Conservation (phyloP, 129 eudicot species). For the Heracleum sosnowskyi region DNA sequence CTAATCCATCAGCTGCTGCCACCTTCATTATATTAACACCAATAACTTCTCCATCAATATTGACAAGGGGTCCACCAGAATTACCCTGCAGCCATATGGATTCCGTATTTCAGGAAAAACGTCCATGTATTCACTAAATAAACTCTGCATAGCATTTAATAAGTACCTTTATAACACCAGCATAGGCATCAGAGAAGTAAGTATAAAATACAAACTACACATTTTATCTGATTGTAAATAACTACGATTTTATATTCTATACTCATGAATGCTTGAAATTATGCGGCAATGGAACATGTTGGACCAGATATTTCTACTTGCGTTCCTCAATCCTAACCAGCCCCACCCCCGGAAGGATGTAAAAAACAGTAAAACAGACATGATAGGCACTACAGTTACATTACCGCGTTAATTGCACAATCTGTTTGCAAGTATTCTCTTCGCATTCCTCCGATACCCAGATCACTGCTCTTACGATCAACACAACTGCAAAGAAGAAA, state of each 20-base stretch:
- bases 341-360: background rate
- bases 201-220: background rate
- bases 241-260: background rate
- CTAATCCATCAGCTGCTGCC: slow-evolving; percentile 68
- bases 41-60: slow-evolving; percentile 21
- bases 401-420: slow-evolving; percentile 85
- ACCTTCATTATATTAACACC: slow-evolving; percentile 68
- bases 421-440: slow-evolving; percentile 93
- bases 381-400: slow-evolving; percentile 7
- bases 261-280: background rate
- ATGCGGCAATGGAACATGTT: background rate
- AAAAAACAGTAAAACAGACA: background rate
- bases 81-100: slow-evolving; percentile 50
- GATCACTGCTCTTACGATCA: slow-evolving; percentile 95
- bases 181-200: background rate
- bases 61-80: slow-evolving; percentile 39
- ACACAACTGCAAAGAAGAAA: slow-evolving; percentile 53
- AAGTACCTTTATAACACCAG: background rate
- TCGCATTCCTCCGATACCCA: slow-evolving; percentile 96
- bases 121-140: background rate
- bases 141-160: background rate
- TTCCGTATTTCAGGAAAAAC: background rate
- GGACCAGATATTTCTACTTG: background rate
- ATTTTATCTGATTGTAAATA: background rate
- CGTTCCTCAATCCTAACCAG: background rate